These are phyloP conservation scores for Cubamyces lactineus DNA, from an alignment of 768 basidiomycete species.

Conservation along the genomic window DNA sequence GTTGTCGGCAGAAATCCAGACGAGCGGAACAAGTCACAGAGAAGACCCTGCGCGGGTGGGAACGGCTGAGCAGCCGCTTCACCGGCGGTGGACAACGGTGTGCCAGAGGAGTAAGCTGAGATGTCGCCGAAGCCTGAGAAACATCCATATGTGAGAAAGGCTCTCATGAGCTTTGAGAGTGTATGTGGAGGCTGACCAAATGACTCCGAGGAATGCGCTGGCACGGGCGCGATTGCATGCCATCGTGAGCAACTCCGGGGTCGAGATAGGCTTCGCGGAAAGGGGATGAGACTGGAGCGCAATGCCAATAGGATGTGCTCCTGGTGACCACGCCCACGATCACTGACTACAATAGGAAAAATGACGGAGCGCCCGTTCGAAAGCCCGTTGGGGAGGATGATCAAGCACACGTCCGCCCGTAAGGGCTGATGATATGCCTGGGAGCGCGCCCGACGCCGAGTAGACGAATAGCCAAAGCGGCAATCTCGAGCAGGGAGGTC, in stretches of 20 bases:
- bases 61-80: not conserved
- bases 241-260: not conserved
- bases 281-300: too few relatives aligned
- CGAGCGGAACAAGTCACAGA: not conserved
- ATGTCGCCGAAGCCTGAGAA: constrained; percentile 7
- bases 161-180: constrained; percentile 4
- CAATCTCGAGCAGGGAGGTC: not conserved
- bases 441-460: too few relatives aligned
- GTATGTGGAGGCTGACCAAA: constrained; percentile 1
- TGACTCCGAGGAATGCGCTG: not conserved
- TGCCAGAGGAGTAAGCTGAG: not conserved
- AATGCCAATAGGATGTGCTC: too few relatives aligned
- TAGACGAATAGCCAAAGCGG: not conserved
- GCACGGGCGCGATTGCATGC: not conserved
- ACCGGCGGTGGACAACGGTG: constrained; percentile 1
- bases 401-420: too few relatives aligned
- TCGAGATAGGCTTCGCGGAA: too few relatives aligned
- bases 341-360: too few relatives aligned
- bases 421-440: too few relatives aligned
- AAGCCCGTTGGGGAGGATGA: too few relatives aligned
- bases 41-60: not conserved
- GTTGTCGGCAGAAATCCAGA: not conserved
- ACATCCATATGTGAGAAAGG: constrained; percentile 11
- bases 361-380: too few relatives aligned
- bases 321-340: too few relatives aligned